A percentile compares a stretch with the other conserved stretches of the same genome.
phyloP scores from a whole-genome alignment of 208 protist genomes.

The Tritrichomonas foetus region DNA sequence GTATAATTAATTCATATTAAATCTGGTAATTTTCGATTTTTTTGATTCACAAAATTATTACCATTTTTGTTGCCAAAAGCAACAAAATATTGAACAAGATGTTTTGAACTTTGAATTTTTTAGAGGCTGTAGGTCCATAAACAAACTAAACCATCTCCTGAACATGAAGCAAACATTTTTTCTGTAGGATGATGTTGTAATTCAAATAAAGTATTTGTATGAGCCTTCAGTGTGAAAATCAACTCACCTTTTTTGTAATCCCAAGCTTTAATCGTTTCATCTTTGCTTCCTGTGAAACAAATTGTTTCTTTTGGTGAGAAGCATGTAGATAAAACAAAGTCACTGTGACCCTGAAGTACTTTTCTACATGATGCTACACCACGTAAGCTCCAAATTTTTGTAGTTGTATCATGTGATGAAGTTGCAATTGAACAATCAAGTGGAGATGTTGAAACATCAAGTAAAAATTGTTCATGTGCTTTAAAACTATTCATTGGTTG shows the following conservation, averaged over 20 bases:
- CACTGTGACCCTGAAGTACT: neutral
- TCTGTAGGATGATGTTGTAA: neutral
- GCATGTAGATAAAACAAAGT: neutral
- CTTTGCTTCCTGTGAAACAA: neutral
- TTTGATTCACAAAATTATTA: too few relatives aligned
- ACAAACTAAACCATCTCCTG: neutral
- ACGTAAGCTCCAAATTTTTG: conserved; percentile 16
- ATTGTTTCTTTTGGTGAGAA: neutral
- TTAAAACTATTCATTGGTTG: neutral
- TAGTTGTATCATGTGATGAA: neutral
- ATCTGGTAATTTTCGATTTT: too few relatives aligned
- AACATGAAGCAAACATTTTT: neutral
- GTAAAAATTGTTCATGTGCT: conserved; percentile 5
- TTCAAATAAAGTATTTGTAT: neutral
- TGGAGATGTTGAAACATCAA: neutral
- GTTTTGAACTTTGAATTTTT: too few relatives aligned
- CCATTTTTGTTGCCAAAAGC: too few relatives aligned
- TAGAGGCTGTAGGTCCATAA: neutral
- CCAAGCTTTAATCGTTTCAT: conserved; percentile 30
- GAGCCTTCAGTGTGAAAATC: neutral
- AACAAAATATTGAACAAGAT: too few relatives aligned
- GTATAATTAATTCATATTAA: too few relatives aligned
- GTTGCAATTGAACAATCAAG: neutral
- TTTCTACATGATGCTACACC: neutral
- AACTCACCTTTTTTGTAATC: neutral